Evolutionary conservation across 768 basidiomycete species (phyloP), one percentile per base, ranked within the genome.

Genomic region (Polyporus arcularius): DNA sequence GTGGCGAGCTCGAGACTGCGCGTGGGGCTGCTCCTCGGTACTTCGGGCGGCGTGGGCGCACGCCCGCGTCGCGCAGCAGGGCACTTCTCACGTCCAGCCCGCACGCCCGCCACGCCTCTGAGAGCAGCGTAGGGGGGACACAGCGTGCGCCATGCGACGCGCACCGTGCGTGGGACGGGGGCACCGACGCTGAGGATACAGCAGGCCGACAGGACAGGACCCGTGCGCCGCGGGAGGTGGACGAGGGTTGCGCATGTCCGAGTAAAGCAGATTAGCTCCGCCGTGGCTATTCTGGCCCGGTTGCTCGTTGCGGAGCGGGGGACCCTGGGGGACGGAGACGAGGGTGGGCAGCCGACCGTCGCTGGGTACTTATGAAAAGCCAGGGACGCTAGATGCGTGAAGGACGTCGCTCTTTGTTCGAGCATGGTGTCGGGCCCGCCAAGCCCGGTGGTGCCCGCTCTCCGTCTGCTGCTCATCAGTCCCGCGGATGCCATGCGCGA

Each of bases 31-130:
- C 35, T 35, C 35, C 35, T 35, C 35, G 35, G 21, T 26, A 26
- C 21, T 26, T 26, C 21, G 18, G 32, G 16, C 16, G 32, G 32
- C 30, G 32, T 26, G 38, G 12, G 50, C 50, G 48, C 31, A 30
- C 48, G 26, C 48, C 9, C 48, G 49, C 32, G 49, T n/a, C 49
- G 49, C 62, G 62, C 62, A 63, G 62, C 62, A 63, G 62, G 61
- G 47, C 61, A 18, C 49, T 56, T 63, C 62, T 58, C 62, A 63
- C 62, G 58, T 55, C 54, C 54, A 18, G 38, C 54, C 51, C 52
- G 53, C 50, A 53, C 50, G 54, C 49, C 53, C 58, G 53, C 57
- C 62, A 59, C 62, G 58, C 39, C 61, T 61, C 60, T 56, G 55
- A 60, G 59, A 60, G 59, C 35, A 11, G 35, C 54, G 48, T 40